Evolutionary conservation across 75 land plant genomes (phyloP), one percentile per base, ranked within the genome.

Genomic region (Isoetes taiwanensis): DNA sequence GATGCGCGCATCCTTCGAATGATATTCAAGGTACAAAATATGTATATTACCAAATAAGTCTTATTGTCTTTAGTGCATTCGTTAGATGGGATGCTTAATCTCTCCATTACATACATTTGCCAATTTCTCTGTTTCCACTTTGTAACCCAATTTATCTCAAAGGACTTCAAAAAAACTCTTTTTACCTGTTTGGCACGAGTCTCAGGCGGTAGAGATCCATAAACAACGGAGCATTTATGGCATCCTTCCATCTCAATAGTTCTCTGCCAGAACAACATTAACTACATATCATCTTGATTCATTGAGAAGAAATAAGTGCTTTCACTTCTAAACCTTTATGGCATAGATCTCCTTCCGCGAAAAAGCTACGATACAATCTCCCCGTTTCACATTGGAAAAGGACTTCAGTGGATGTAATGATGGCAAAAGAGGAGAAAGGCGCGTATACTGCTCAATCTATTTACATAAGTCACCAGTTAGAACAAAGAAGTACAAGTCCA

Each of bases 141-240:
- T n/a, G n/a, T n/a, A n/a, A n/a, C n/a, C n/a, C n/a, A n/a, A n/a
- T n/a, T n/a, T n/a, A n/a, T n/a, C n/a, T n/a, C n/a, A n/a, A n/a
- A n/a, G n/a, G n/a, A n/a, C n/a, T n/a, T n/a, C n/a, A n/a, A n/a
- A n/a, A n/a, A n/a, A n/a, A n/a, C n/a, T n/a, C 37, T 0, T 2
- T 2, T 30, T 71, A 80, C 91, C 91, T 88, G 95, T 66, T 76
- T 71, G 37, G 90, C 74, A 42, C 95, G 82, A 41, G 95, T 88
- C 55, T 88, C 85, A 55, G 95, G 95, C 6, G 95, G 95, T 55
- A 88, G 62, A 41, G 90, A 78, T 28, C 95, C 96, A 80, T 90
- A 90, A 30, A 90, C 91, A 17, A 90, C 79, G 59, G 91, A 85
- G 34, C 96, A 90, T 25, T 82, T 71, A 69, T 82, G 82, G 48